Conservation (phyloP, 495 filamentous ascomycete genomes). For the Aspergillus nanangensis region DNA sequence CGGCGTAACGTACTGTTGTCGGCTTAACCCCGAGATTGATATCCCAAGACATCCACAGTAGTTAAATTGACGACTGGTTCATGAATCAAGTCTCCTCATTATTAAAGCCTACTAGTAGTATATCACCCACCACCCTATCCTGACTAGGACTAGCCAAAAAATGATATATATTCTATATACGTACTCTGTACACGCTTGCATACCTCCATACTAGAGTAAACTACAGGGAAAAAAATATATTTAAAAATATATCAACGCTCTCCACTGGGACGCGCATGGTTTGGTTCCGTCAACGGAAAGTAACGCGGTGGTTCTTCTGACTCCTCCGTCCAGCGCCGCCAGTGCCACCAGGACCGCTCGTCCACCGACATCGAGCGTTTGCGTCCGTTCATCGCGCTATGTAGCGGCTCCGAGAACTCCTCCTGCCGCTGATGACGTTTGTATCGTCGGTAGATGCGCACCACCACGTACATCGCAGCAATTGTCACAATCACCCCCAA, state of each 20-base stretch:
- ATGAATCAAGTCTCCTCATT: too few relatives aligned
- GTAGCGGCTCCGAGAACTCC: slow-evolving; percentile 20
- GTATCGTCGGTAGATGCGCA: slow-evolving; percentile 10
- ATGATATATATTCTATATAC: too few relatives aligned
- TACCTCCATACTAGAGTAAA: too few relatives aligned
- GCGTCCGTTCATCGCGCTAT: slow-evolving; percentile 17
- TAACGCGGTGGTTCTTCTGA: slow-evolving; percentile 18
- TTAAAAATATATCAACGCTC: neutral
- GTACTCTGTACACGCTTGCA: too few relatives aligned
- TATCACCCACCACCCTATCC: too few relatives aligned
- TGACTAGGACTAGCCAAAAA: too few relatives aligned
- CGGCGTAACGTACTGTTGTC: too few relatives aligned
- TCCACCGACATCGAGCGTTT: slow-evolving; percentile 3
- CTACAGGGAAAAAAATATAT: slow-evolving; percentile 1
- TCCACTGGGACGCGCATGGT: neutral
- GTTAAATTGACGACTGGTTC: too few relatives aligned
- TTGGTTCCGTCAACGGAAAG: slow-evolving; percentile 26
- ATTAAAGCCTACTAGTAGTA: too few relatives aligned
- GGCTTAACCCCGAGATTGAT: too few relatives aligned
- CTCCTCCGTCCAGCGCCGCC: slow-evolving; percentile 24
- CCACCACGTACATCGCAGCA: slow-evolving; percentile 7
- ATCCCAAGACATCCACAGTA: too few relatives aligned
- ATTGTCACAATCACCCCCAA: slow-evolving; percentile 7
- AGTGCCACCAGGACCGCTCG: slow-evolving; percentile 32
- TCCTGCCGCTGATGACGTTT: slow-evolving; percentile 8